Conservation (phyloP, 2,329 filamentous ascomycete species). For the Pseudogymnoascus sp. region DNA sequence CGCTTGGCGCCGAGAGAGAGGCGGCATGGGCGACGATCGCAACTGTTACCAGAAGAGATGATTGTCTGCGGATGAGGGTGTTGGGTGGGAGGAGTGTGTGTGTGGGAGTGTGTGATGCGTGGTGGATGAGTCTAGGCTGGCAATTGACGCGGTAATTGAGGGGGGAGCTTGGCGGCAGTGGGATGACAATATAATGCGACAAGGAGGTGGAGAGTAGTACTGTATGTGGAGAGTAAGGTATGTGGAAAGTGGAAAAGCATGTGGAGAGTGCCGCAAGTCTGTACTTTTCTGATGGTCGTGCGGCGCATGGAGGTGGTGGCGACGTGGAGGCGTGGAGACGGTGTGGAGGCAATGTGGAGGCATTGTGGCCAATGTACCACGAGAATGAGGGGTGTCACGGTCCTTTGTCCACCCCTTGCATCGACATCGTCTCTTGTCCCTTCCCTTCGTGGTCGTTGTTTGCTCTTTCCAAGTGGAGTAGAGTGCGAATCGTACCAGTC, state of each 20-base stretch:
- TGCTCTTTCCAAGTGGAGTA: neutral
- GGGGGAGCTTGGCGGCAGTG: neutral
- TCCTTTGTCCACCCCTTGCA: neutral
- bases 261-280: neutral
- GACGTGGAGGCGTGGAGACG: no score
- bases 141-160: neutral
- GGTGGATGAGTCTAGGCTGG: neutral
- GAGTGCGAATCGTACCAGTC: neutral
- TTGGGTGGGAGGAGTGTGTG: no score
- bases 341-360: neutral
- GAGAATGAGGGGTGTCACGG: constrained; percentile 1
- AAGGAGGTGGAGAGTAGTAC: neutral
- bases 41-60: constrained; percentile 6
- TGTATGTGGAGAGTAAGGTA: neutral
- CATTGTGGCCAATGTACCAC: neutral
- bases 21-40: neutral
- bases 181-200: neutral
- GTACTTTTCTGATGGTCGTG: neutral
- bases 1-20: neutral
- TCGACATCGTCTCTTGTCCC: neutral
- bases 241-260: neutral
- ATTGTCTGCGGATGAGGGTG: neutral
- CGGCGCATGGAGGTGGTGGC: no score
- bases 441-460: neutral
- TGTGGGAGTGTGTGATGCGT: neutral